Evolutionary conservation across 495 filamentous ascomycete genomes (phyloP).

Genomic region (Astrocystis sublimbata): DNA sequence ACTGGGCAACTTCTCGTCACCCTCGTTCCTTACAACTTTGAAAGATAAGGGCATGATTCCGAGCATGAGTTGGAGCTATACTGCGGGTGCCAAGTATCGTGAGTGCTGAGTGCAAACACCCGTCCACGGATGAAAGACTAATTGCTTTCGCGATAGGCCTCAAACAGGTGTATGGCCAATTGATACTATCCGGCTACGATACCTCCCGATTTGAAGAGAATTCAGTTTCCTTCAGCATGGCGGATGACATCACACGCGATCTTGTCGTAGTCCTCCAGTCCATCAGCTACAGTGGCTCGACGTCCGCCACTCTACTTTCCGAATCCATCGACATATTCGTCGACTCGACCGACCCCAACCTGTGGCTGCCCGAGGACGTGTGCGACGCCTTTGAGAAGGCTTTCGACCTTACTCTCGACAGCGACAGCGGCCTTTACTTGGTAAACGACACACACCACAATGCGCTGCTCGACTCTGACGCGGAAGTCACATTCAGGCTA

Average conservation of each 20-base stretch:
- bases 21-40: slow-evolving; percentile 52
- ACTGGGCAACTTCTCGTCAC: slow-evolving; percentile 41
- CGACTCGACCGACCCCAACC: slow-evolving; percentile 55
- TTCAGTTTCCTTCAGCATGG: slow-evolving; percentile 50
- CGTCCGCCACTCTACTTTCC: slow-evolving; percentile 33
- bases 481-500: slow-evolving; percentile 55
- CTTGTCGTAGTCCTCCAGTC: slow-evolving; percentile 51
- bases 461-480: slow-evolving; percentile 46
- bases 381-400: slow-evolving; percentile 56
- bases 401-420: slow-evolving; percentile 53
- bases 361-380: slow-evolving; percentile 56
- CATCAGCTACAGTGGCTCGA: slow-evolving; percentile 43
- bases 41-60: slow-evolving; percentile 49
- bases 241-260: slow-evolving; percentile 49
- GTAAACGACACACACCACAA: slow-evolving; percentile 48
- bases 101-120: slow-evolving; percentile 9
- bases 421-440: slow-evolving; percentile 47
- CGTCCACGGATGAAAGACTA: slow-evolving; percentile 3
- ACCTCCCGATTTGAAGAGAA: slow-evolving; percentile 51
- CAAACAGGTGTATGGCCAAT: slow-evolving; percentile 52
- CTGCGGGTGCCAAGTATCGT: slow-evolving; percentile 57
- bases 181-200: slow-evolving; percentile 62
- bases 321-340: slow-evolving; percentile 45
- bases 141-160: slow-evolving; percentile 30
- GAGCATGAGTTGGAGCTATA: slow-evolving; percentile 57